Base-by-base conservation (phyloP, 1,284 basidiomycete species). In the Nidula niveotomentosa region DNA sequence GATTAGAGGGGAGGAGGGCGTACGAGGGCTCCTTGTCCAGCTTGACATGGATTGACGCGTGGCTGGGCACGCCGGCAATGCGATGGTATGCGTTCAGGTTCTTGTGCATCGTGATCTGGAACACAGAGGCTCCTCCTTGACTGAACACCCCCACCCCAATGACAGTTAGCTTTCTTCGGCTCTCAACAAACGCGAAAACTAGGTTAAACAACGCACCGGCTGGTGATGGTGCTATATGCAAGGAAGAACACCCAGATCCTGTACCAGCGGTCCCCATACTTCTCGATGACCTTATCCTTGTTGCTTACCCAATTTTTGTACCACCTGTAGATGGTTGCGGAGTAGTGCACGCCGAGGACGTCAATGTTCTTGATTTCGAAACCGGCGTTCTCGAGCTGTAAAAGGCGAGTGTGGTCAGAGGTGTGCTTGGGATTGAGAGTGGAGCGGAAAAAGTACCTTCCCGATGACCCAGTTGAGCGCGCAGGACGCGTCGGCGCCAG, bases 291-390 rank as follows among this genome's bases (percentile, higher is more conserved):
- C 73, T 92, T 90, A 47, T 93, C 93, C 78, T 93, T 90, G 80
- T 96, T 95, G 54, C 78, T 77, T 34, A 95, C 69, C 94, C 94
- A 96, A 81, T 98, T 98, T 71, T 93, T 86, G 81, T 98, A 98
- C 95, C 95, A 98, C 57, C 85, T 79, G 77, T 87, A 90, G 69
- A 99, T 81, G 2, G 96, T 98, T 1, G 96, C 96, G 33, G 91
- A 93, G 79, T 99, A 98, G 73, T 96, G 94, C n/a, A 96, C 94
- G 56, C 93, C 94, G 41, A 98, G 87, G 48, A 99, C 96, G 63
- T 99, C 97, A 62, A 96, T 80, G 62, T 91, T 92, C 80, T 97
- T 98, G 61, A 99, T 88, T 74, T 99, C 97, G 65, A 98, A 99
- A 56, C 96, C 96, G 59, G 93, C 94, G 50, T 80, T 78, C 75